Conservation (phyloP, 1,284 basidiomycete species). For the Cutaneotrichosporon cavernicola region DNA sequence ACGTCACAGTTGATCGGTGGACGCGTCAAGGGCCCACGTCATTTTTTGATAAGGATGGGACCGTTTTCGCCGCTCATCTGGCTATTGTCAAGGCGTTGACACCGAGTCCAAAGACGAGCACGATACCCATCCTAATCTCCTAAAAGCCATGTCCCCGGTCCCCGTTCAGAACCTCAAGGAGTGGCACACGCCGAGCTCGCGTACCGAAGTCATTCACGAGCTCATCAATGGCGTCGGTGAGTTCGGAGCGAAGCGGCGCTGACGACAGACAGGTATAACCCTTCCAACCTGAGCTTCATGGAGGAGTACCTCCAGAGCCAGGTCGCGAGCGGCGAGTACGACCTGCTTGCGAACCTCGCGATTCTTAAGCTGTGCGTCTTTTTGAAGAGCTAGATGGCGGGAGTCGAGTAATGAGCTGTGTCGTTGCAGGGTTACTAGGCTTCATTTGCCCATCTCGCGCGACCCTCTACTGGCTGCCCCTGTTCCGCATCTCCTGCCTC, state of each 20-base stretch:
- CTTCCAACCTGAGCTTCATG: slow-evolving; percentile 83
- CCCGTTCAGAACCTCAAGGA: slow-evolving; percentile 42
- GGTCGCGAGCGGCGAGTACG: slow-evolving; percentile 83
- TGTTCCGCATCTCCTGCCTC: not conserved
- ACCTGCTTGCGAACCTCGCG: slow-evolving; percentile 85
- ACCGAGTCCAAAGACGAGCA: not conserved
- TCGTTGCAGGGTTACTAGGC: not conserved
- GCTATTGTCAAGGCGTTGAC: slow-evolving; percentile 7
- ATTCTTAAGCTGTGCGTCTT: slow-evolving; percentile 68
- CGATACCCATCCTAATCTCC: slow-evolving; percentile 1
- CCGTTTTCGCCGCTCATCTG: slow-evolving; percentile 11
- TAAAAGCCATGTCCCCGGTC: slow-evolving; percentile 34
- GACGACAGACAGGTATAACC: slow-evolving; percentile 82
- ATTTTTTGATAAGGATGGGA: slow-evolving; percentile 4
- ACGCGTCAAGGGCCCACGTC: slow-evolving; percentile 13
- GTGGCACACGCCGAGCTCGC: slow-evolving; percentile 62
- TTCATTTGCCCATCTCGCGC: not conserved
- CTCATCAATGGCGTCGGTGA: slow-evolving; percentile 86
- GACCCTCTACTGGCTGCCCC: not conserved
- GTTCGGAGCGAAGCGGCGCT: slow-evolving; percentile 42
- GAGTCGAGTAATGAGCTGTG: not conserved
- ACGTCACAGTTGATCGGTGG: not conserved
- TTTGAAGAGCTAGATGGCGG: not conserved
- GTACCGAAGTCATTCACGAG: slow-evolving; percentile 81
- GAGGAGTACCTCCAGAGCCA: slow-evolving; percentile 95